Base-by-base conservation (phyloP, 352 stramenopile species). In the Pythium aquatile region DNA sequence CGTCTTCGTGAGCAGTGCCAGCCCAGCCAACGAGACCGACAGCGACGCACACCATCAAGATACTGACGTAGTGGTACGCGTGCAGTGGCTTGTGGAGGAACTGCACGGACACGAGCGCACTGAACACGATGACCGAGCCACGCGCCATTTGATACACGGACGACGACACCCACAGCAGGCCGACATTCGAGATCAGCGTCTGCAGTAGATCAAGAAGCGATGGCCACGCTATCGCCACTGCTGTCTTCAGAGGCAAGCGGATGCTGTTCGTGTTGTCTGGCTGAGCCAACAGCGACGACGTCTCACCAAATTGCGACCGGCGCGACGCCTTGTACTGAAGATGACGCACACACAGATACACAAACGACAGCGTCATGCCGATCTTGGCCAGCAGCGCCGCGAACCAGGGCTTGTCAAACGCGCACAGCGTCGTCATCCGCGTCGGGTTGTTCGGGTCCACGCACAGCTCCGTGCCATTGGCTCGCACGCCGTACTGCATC, bases 131-230 rank as follows among this genome's bases (percentile, higher is more conserved):
- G 60, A 97, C 88, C 3, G 88, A 93, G 52, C 88, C 88, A 58
- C 89, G 84, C 37, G 89, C 82, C 89, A 97, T 97, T 69, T 97
- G 87, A 76, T 90, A 96, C 55, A 96, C 83, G 0, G 85, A 96
- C 44, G 89, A 92, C 64, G 86, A 92, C 61, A 93, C 90, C 78
- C 87, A 94, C 33, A 93, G 72, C 60, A 97, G 59, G 2, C 87
- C 88, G 65, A 96, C 83, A 55, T 97, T 96, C 63, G 88, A 88
- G 49, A 95, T 65, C 58, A 93, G 81, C 35, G 88, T 97, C 73
- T 91, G 84, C 57, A 90, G 70, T 56, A 96, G 71, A 61, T 97
- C 87, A 32, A 93, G 73, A 63, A 94, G 60, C 13, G 87, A 81
- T 57, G 87, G 88, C 49, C 92, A 60, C 11, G 85, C 74, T 54